These are phyloP conservation scores for Francoa sonchifolia DNA, from an alignment of 441 rosid species.

Conservation along the genomic window DNA sequence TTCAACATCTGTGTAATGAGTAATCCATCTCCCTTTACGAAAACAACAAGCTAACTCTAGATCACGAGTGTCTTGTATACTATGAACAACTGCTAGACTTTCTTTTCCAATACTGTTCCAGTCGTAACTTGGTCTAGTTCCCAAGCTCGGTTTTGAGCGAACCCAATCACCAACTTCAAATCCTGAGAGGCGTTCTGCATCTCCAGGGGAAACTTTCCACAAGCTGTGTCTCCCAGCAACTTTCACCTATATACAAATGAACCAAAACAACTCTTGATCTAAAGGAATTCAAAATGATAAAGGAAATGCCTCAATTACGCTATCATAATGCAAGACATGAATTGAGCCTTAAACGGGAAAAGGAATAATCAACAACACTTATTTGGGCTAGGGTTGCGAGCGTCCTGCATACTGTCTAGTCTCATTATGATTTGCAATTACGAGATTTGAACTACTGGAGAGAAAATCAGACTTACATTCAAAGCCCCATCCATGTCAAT, in stretches of 20 bases:
- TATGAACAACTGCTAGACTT: conserved; percentile 81
- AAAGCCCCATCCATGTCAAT: conserved; percentile 97
- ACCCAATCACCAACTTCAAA: conserved; percentile 99
- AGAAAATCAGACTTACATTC: conserved; percentile 55
- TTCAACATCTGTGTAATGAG: conserved; percentile 85
- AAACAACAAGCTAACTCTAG: conserved; percentile 92
- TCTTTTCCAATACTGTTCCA: conserved; percentile 90
- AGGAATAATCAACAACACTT: background rate
- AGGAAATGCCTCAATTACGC: conserved; percentile 1
- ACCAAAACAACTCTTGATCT: conserved; percentile 8
- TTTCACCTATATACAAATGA: conserved; percentile 39
- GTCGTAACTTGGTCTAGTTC: conserved; percentile 88
- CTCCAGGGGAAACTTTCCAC: conserved; percentile 97
- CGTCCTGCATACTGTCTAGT: background rate
- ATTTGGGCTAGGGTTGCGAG: background rate
- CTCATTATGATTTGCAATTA: too few species aligned
- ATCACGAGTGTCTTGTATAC: conserved; percentile 79
- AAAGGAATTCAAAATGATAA: conserved; percentile 4
- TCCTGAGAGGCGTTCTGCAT: conserved; percentile 93
- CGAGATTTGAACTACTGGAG: too few species aligned
- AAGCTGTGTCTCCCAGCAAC: conserved; percentile 68
- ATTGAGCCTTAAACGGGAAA: background rate
- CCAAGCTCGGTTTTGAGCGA: conserved; percentile 82
- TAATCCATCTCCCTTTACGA: conserved; percentile 70
- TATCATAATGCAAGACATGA: background rate